Conservation (phyloP, 352 stramenopile species). For the Globisporangium radiosum region DNA sequence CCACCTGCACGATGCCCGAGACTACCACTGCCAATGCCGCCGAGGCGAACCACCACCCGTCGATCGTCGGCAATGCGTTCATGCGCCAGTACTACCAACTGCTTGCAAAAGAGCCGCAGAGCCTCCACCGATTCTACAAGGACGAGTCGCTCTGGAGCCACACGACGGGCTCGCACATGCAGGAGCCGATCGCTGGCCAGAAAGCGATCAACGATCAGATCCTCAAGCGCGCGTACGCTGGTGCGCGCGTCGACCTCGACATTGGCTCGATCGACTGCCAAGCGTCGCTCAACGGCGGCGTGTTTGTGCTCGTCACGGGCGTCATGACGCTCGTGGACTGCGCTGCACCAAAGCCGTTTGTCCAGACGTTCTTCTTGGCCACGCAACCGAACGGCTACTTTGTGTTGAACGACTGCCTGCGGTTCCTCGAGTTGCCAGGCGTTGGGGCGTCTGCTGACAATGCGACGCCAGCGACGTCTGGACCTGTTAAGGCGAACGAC, state of each 20-base stretch:
- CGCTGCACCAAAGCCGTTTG: conserved; percentile 60
- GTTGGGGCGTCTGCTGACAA: conserved; percentile 4
- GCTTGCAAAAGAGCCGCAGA: conserved; percentile 76
- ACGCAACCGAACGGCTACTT: conserved; percentile 87
- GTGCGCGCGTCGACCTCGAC: conserved; percentile 76
- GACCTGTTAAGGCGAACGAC: conserved; percentile 3
- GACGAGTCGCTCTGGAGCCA: conserved; percentile 78
- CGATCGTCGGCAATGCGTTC: conserved; percentile 78
- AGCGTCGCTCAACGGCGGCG: conserved; percentile 52
- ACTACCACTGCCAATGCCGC: neutral
- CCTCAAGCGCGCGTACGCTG: conserved; percentile 65
- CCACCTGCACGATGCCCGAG: neutral
- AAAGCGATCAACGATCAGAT: conserved; percentile 82
- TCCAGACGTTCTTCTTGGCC: conserved; percentile 85
- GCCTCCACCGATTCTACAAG: conserved; percentile 88
- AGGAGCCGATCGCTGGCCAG: conserved; percentile 71
- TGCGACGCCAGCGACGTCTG: neutral
- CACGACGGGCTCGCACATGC: conserved; percentile 71
- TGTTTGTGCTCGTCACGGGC: conserved; percentile 82
- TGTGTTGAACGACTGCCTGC: conserved; percentile 83
- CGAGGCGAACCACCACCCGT: conserved; percentile 44
- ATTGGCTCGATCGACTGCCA: conserved; percentile 84
- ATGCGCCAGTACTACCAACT: conserved; percentile 89
- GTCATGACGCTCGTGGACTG: conserved; percentile 71
- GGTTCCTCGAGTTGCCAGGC: conserved; percentile 68